Evolutionary conservation across 2,329 filamentous ascomycete species (phyloP), one percentile per base, ranked within the genome.

Genomic region (Fusarium sp.): DNA sequence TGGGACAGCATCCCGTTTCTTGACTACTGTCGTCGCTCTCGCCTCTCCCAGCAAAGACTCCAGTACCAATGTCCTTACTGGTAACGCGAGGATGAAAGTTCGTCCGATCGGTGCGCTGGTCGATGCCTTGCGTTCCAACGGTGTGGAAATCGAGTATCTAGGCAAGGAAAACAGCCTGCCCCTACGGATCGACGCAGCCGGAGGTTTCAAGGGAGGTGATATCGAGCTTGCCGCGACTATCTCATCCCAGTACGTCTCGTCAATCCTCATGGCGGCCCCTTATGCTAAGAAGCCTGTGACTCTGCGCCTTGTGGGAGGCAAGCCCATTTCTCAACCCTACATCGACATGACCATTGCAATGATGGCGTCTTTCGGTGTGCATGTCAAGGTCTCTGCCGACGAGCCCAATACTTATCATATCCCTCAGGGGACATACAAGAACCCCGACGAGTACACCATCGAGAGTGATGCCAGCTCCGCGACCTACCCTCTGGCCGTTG

Each of bases 301-400:
- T 0, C 80, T 99, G 65, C 90, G 89, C 36, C 84, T 99, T 35
- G 90, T 98, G 11, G 95, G 95, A n/a, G 95, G 93, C 52, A 98
- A 97, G 76, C 94, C 95, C 39, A 97, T 99, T 65, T 98, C 94
- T 2, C 93, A 98, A 74, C 88, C 89, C 2, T 99, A 99, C 76
- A 98, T 99, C 71, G 93, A 99, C 74, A 98, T 99, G 94, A 99
- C 95, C 2, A 93, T 96, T 49, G 86, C 93, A 13, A 99, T 99
- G 94, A 99, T 99, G 95, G 85, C 85, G 51, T 85, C 91, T 3
- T 99, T 99, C 72, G 95, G 95, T 45, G 86, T 99, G 36, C 76
- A 88, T 35, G 95, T 97, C 11, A 83, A 87, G 61, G 88, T 86
- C 69, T 96, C 93, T 8, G 77, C 85, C 29, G 89, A 86, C 4